These are phyloP conservation scores for Pseudofabraea citricarpa DNA, from an alignment of 2,329 filamentous ascomycete species.

Conservation along the genomic window DNA sequence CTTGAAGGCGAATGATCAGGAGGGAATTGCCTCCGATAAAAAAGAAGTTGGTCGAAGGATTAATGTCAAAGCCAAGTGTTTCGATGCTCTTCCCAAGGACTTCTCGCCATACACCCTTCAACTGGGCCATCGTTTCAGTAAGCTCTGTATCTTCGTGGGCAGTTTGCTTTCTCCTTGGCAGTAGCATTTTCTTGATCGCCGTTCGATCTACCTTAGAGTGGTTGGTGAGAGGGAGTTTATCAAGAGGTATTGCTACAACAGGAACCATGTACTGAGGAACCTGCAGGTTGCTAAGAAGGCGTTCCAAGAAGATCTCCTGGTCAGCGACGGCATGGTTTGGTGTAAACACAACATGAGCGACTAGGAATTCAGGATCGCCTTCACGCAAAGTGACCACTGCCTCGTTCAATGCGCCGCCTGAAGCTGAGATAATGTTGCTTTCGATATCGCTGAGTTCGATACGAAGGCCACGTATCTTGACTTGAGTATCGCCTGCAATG, in stretches of 20 bases:
- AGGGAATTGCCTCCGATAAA: slow-evolving; percentile 31
- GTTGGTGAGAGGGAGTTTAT: slow-evolving; percentile 24
- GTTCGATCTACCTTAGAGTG: slow-evolving; percentile 29
- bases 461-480: slow-evolving; percentile 32
- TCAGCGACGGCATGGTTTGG: background rate
- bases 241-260: slow-evolving; percentile 18
- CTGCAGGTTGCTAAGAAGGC: slow-evolving; percentile 9
- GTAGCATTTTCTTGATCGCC: slow-evolving; percentile 7
- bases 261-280: slow-evolving; percentile 33
- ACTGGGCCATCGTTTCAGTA: background rate
- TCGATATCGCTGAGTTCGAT: slow-evolving; percentile 40
- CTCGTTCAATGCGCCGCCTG: slow-evolving; percentile 19
- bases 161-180: background rate
- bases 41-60: slow-evolving; percentile 27
- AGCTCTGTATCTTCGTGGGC: background rate
- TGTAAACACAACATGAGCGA: slow-evolving; percentile 30
- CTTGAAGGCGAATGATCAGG: slow-evolving; percentile 26
- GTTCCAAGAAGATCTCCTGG: slow-evolving; percentile 6
- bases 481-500: slow-evolving; percentile 27
- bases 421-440: slow-evolving; percentile 19
- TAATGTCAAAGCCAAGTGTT: slow-evolving; percentile 1
- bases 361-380: slow-evolving; percentile 21
- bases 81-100: background rate
- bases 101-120: slow-evolving; percentile 5
- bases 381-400: slow-evolving; percentile 20